phyloP scores from a whole-genome alignment of 805 yeast genomes.

The Wickerhamomyces strasburgensis region DNA sequence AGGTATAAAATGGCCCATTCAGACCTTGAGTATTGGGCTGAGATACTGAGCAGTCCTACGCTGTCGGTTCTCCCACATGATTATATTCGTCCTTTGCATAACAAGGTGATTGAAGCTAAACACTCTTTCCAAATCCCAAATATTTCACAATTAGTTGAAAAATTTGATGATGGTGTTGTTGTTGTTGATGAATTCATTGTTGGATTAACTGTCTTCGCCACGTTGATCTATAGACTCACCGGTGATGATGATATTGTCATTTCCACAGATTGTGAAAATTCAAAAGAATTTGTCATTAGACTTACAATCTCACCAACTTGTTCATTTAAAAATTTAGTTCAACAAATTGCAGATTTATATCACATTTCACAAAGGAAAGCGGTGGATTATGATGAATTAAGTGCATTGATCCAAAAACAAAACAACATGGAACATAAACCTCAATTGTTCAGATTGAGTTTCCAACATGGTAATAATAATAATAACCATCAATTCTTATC shows the following conservation, averaged over 20 bases:
- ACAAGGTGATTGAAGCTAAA: constrained; percentile 61
- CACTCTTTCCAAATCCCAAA: constrained; percentile 33
- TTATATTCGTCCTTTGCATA: constrained; percentile 69
- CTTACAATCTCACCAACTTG: constrained; percentile 50
- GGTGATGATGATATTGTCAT: constrained; percentile 94
- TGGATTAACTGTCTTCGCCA: constrained; percentile 62
- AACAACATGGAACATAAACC: constrained; percentile 56
- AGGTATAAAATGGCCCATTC: too few relatives aligned
- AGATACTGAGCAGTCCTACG: constrained; percentile 70
- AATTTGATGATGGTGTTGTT: too few relatives aligned
- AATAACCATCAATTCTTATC: constrained; percentile 22
- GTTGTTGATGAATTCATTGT: constrained; percentile 39
- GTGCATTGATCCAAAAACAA: constrained; percentile 41
- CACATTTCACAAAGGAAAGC: constrained; percentile 25
- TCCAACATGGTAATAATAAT: constrained; percentile 43
- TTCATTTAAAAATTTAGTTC: constrained; percentile 50
- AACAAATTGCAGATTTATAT: constrained; percentile 40
- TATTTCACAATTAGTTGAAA: constrained; percentile 20
- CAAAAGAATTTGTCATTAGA: constrained; percentile 56
- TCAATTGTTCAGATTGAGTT: constrained; percentile 52
- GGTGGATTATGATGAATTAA: constrained; percentile 52
- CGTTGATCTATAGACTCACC: constrained; percentile 71
- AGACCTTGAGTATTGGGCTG: constrained; percentile 52
- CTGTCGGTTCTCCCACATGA: constrained; percentile 86
- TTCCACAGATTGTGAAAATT: constrained; percentile 52